phyloP scores from a whole-genome alignment of 1,139 yeast genomes.

The Pichia sp. region DNA sequence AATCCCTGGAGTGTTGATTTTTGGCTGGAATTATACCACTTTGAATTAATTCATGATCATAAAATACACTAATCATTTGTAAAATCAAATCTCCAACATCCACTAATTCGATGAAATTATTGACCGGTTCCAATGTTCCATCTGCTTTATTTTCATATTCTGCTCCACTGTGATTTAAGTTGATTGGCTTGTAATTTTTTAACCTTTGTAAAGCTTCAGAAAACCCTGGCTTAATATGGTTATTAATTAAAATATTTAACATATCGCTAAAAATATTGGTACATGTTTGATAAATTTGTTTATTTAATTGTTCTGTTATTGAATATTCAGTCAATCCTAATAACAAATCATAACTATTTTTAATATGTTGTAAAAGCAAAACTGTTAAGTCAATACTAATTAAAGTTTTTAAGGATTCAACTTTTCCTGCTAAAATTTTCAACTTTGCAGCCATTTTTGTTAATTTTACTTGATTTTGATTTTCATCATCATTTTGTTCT shows the following conservation, averaged over 20 bases:
- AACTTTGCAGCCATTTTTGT: conserved; percentile 47
- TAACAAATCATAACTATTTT: conserved; percentile 34
- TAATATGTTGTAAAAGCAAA: conserved; percentile 38
- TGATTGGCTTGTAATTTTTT: conserved; percentile 60
- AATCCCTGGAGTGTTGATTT: conserved; percentile 59
- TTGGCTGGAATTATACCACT: conserved; percentile 40
- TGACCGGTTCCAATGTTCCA: conserved; percentile 63
- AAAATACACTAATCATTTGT: conserved; percentile 89
- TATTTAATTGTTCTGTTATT: conserved; percentile 26
- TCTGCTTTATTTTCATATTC: conserved; percentile 21
- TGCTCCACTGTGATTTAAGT: conserved; percentile 28
- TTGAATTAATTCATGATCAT: conserved; percentile 73
- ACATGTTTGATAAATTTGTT: conserved; percentile 25
- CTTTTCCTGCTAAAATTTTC: conserved; percentile 40
- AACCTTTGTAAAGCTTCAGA: conserved; percentile 69
- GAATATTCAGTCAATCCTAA: conserved; percentile 30
- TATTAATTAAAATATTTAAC: conserved; percentile 56
- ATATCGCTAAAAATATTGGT: conserved; percentile 62
- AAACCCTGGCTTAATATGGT: conserved; percentile 78
- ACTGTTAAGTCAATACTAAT: conserved; percentile 43
- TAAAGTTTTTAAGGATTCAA: conserved; percentile 39
- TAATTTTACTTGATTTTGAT: conserved; percentile 20
- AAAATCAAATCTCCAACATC: conserved; percentile 89
- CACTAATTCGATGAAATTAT: conserved; percentile 81
- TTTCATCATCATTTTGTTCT: conserved; percentile 7